Conservation (phyloP, 1,284 basidiomycete genomes). For the Ceratobasidium sp. region DNA sequence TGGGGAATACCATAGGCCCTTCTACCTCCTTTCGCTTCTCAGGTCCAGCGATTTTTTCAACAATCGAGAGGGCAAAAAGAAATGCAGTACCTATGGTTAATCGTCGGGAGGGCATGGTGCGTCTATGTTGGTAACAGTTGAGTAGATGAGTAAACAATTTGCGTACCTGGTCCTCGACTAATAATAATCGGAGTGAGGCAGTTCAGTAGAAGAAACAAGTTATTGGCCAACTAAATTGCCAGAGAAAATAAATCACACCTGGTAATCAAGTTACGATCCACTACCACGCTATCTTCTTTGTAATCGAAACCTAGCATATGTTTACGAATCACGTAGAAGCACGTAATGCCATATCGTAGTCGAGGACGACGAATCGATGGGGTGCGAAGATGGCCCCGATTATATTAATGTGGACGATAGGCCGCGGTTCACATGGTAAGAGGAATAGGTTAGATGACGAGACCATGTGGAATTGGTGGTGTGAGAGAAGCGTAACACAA, state of each 20-base stretch:
- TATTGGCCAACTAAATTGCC: background rate
- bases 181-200: background rate
- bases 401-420: background rate
- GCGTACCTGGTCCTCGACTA: constrained; percentile 80
- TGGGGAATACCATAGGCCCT: constrained; percentile 78
- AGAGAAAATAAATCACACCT: constrained; percentile 58
- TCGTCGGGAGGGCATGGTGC: background rate
- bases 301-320: constrained; percentile 69
- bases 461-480: background rate
- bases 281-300: constrained; percentile 76
- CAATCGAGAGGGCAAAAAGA: constrained; percentile 74
- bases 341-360: background rate
- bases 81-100: constrained; percentile 68
- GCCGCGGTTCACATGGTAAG: background rate
- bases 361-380: background rate
- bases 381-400: background rate
- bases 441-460: too few relatives aligned
- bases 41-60: constrained; percentile 70
- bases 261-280: constrained; percentile 76
- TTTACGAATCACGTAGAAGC: background rate
- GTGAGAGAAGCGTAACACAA: background rate
- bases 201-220: background rate
- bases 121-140: background rate
- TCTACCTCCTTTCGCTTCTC: constrained; percentile 71
- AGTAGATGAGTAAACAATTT: background rate